phyloP scores from a whole-genome alignment of 768 basidiomycete genomes.

The Mycena vitilis region DNA sequence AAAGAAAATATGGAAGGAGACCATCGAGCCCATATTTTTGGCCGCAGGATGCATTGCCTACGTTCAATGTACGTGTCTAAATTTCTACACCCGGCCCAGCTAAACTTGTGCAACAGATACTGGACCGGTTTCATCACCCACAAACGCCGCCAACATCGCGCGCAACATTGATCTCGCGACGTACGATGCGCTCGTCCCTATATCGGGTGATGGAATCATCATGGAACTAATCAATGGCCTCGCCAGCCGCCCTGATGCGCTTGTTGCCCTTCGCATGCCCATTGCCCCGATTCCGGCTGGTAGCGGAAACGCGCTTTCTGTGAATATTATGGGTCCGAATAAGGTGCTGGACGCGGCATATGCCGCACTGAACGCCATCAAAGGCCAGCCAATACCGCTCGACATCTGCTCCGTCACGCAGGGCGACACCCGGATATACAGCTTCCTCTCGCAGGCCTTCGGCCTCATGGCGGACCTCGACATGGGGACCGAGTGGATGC shows the following conservation, averaged over 20 bases:
- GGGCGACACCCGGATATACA: slow-evolving; percentile 53
- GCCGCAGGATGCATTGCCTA: slow-evolving; percentile 61
- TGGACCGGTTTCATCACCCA: slow-evolving; percentile 40
- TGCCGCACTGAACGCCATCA: slow-evolving; percentile 67
- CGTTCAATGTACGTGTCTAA: slow-evolving; percentile 54
- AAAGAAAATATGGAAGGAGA: slow-evolving; percentile 48
- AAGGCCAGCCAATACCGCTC: slow-evolving; percentile 64
- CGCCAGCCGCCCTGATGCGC: slow-evolving; percentile 55
- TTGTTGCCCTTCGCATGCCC: slow-evolving; percentile 60
- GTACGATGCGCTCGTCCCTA: slow-evolving; percentile 63
- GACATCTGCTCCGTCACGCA: slow-evolving; percentile 71
- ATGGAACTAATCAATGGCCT: slow-evolving; percentile 73
- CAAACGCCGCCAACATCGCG: slow-evolving; percentile 60
- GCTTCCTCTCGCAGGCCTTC: slow-evolving; percentile 67
- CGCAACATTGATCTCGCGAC: slow-evolving; percentile 51
- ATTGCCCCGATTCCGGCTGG: slow-evolving; percentile 68
- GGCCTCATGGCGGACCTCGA: slow-evolving; percentile 74
- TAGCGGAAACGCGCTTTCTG: slow-evolving; percentile 66
- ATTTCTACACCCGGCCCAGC: neutral
- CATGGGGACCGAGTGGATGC: slow-evolving; percentile 73
- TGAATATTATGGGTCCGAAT: slow-evolving; percentile 63
- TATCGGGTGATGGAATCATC: slow-evolving; percentile 71
- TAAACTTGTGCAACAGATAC: slow-evolving; percentile 23
- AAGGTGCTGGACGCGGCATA: slow-evolving; percentile 62
- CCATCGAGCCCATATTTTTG: slow-evolving; percentile 64